Conservation (phyloP, 2,329 filamentous ascomycete species). For the Triangularia verruculosa region DNA sequence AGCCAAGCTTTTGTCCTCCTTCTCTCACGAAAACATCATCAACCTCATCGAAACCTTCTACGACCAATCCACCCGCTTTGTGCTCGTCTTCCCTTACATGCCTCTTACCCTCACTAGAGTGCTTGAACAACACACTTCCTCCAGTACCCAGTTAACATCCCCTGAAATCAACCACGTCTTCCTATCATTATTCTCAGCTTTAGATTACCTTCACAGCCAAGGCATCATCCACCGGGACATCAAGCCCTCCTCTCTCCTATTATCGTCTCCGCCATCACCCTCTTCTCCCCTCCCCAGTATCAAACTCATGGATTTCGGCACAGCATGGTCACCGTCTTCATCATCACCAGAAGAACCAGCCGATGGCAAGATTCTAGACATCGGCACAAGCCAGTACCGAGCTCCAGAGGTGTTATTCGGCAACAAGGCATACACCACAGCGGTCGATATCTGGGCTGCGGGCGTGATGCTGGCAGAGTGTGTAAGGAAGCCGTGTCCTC, state of each 20-base stretch:
- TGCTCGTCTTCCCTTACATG: slow-evolving; percentile 84
- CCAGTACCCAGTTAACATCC: slow-evolving; percentile 36
- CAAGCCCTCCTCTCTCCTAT: slow-evolving; percentile 86
- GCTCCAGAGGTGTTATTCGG: slow-evolving; percentile 90
- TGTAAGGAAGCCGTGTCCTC: slow-evolving; percentile 49
- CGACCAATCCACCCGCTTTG: slow-evolving; percentile 66
- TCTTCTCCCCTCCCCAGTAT: slow-evolving; percentile 45
- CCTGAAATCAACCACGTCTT: slow-evolving; percentile 47
- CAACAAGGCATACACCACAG: slow-evolving; percentile 64
- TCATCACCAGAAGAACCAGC: slow-evolving; percentile 73
- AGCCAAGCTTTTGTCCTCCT: slow-evolving; percentile 69
- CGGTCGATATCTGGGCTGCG: slow-evolving; percentile 85
- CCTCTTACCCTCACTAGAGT: slow-evolving; percentile 69
- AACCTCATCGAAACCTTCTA: slow-evolving; percentile 71
- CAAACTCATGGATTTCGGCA: slow-evolving; percentile 87
- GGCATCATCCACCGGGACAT: slow-evolving; percentile 90
- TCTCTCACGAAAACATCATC: slow-evolving; percentile 50
- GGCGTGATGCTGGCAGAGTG: slow-evolving; percentile 82
- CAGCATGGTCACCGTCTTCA: slow-evolving; percentile 44
- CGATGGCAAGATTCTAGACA: slow-evolving; percentile 77
- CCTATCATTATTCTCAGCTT: slow-evolving; percentile 65
- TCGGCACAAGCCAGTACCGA: slow-evolving; percentile 89
- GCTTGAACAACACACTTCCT: slow-evolving; percentile 46
- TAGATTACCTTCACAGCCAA: slow-evolving; percentile 67
- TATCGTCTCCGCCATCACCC: slow-evolving; percentile 58